Evolutionary conservation across 75 land plant species (phyloP), one percentile per base, ranked within the genome.

Genomic region (Chamaecyparis obtusa): DNA sequence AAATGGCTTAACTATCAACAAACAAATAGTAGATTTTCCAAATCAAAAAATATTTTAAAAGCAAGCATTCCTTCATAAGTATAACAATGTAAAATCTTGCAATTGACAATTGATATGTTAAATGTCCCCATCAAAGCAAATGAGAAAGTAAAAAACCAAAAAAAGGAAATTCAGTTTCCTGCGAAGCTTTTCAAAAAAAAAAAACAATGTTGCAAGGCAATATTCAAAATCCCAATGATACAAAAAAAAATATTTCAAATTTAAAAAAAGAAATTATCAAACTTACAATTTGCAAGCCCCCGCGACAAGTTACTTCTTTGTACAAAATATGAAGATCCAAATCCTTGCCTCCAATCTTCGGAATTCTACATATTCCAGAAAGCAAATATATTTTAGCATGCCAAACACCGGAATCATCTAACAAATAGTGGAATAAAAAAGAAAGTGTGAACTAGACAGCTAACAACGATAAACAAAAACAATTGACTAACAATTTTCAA

Each of bases 301-400:
- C 92, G n/a, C 91, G 92, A 14, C 39, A 60, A 82, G 88, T 90
- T n/a, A 91, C 92, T 89, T 91, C 92, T 30, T 83, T 69, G 35
- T 91, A 91, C 9, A 91, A 76, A 77, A 74, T 35, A 55, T 91
- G 90, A 33, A 91, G 87, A 84, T 91, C 91, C 81, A 91, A 84
- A 75, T 89, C 88, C 60, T 87, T 91, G 44, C 91, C 91, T 69
- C 91, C 92, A 85, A 91, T 90, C 81, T 88, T 91, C 39, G 92
- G 92, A 67, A 85, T 87, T 79, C 92, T 91, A 24, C 36, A 72
- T 72, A 72, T 72, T n/a, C 11, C 15, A 32, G 33, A 72, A 32
- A 72, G 3, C 10, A 72, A 32, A 32, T 30, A 15, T 72, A 30
- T 72, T 32, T 72, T 72, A 72, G 14, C 36, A 72, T 72, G 15